Percentiles rank a stretch among this genome's conserved stretches.
Evolutionary conservation across 768 basidiomycete species (phyloP).

Genomic region (Tephrocybe sp.): DNA sequence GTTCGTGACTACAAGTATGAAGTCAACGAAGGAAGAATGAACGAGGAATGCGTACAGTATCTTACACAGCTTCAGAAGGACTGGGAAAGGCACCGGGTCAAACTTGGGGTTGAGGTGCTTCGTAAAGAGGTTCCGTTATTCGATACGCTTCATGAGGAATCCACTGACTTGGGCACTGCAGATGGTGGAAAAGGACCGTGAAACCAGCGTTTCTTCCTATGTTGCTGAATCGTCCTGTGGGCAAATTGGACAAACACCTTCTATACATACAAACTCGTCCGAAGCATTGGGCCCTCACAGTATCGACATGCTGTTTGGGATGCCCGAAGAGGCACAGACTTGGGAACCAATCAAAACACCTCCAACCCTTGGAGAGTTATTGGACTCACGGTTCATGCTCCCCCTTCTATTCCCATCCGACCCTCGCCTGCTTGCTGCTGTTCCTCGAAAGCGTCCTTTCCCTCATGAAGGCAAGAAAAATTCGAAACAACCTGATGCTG

Average conservation of each 20-base stretch:
- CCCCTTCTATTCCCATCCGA: constrained; percentile 83
- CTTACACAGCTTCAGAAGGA: constrained; percentile 94
- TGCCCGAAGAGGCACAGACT: constrained; percentile 51
- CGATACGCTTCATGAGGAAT: not conserved
- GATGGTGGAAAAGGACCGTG: constrained; percentile 69
- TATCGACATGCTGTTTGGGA: constrained; percentile 83
- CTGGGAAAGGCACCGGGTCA: constrained; percentile 91
- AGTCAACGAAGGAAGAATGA: constrained; percentile 89
- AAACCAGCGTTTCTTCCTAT: constrained; percentile 52
- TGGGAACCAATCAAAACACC: constrained; percentile 82
- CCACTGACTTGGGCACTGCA: constrained; percentile 23
- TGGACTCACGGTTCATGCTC: constrained; percentile 93
- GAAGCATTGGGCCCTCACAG: constrained; percentile 41
- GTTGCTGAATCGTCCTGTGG: constrained; percentile 37
- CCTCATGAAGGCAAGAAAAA: constrained; percentile 27
- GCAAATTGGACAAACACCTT: constrained; percentile 27
- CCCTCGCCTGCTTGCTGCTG: constrained; percentile 71
- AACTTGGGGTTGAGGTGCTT: constrained; percentile 80
- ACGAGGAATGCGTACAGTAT: constrained; percentile 93
- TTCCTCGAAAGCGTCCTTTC: constrained; percentile 46
- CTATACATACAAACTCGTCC: constrained; percentile 31
- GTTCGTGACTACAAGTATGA: constrained; percentile 94
- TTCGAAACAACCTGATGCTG: not conserved
- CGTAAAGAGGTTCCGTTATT: constrained; percentile 65
- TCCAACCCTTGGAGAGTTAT: constrained; percentile 82